Percentiles rank a stretch among this genome's conserved stretches.
These are phyloP conservation scores for Begonia masoniana DNA, from an alignment of 306 rosid species.

Conservation along the genomic window DNA sequence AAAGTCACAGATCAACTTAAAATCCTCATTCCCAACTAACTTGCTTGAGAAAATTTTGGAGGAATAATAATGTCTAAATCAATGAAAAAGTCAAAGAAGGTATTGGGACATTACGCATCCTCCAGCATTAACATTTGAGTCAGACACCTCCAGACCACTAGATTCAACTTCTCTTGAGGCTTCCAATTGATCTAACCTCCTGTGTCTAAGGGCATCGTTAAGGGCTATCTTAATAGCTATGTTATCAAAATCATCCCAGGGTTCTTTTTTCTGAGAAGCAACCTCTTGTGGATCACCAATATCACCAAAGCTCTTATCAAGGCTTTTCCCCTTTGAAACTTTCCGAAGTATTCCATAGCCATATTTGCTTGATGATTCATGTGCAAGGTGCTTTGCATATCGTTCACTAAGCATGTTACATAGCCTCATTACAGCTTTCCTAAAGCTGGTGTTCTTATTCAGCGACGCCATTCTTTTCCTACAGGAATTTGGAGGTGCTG, in stretches of 20 bases:
- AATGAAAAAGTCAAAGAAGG: constrained; percentile 1
- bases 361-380: constrained; percentile 26
- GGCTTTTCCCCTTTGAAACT: constrained; percentile 23
- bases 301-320: constrained; percentile 10
- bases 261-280: constrained; percentile 26
- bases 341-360: constrained; percentile 26
- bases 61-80: background rate
- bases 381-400: constrained; percentile 44
- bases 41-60: no score
- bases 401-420: constrained; percentile 67
- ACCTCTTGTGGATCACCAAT: constrained; percentile 18
- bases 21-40: no score
- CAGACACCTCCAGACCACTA: constrained; percentile 38
- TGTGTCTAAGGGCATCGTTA: constrained; percentile 63
- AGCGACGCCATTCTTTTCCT: constrained; percentile 57
- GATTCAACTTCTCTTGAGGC: constrained; percentile 36
- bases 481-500: constrained; percentile 60
- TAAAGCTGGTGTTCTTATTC: constrained; percentile 35
- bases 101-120: constrained; percentile 24
- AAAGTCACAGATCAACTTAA: no score
- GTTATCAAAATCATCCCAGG: constrained; percentile 78
- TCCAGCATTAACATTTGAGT: constrained; percentile 19
- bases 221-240: constrained; percentile 43
- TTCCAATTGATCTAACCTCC: constrained; percentile 53
- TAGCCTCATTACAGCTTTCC: constrained; percentile 68